Evolutionary conservation across 2,329 filamentous ascomycete genomes (phyloP).

Genomic region (Sphaerulina musiva): DNA sequence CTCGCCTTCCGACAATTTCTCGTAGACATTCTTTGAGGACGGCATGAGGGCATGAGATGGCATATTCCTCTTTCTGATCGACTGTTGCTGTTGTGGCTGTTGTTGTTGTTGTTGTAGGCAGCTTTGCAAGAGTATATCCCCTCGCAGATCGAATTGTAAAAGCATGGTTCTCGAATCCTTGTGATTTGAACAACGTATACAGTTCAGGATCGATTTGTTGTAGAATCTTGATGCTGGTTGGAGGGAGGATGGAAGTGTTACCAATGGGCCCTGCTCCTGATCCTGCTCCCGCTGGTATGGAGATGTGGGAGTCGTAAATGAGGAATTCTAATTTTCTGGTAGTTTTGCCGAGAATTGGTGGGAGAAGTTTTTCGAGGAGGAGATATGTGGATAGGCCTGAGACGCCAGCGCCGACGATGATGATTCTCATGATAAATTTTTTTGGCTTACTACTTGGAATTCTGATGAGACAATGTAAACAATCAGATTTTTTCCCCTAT

Average conservation of each 20-base stretch:
- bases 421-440: constrained; percentile 6
- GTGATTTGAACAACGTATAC: constrained; percentile 3
- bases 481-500: too few species aligned
- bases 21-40: constrained; percentile 9
- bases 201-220: neutral
- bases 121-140: constrained; percentile 2
- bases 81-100: too few species aligned
- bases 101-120: neutral
- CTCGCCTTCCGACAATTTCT: neutral
- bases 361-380: neutral
- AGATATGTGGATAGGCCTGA: constrained; percentile 10
- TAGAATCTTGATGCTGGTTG: constrained; percentile 4
- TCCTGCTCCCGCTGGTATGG: neutral
- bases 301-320: constrained; percentile 7
- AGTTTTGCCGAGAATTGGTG: neutral
- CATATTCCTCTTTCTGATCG: neutral
- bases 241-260: constrained; percentile 8
- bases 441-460: neutral
- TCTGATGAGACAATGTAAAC: neutral
- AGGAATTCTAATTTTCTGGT: neutral
- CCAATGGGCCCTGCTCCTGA: neutral
- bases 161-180: constrained; percentile 6
- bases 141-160: constrained; percentile 7
- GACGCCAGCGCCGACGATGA: constrained; percentile 14
- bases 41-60: constrained; percentile 4